Evolutionary conservation across 257 asterid genomes (phyloP), one percentile per base, ranked within the genome.

Genomic region (Dorcoceras hygrometricum): DNA sequence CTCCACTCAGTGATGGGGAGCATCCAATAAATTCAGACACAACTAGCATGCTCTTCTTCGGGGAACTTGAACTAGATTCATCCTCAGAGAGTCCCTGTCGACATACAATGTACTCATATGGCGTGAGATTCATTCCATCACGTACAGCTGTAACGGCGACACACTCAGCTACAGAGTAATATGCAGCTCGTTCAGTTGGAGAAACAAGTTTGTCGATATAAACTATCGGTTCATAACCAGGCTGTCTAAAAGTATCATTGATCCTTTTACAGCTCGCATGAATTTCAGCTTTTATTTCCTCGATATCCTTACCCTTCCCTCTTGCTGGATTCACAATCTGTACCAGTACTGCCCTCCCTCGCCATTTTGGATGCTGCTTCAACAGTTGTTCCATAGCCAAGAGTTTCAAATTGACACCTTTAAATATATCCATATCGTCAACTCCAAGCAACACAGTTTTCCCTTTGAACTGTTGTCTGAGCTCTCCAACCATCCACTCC

Each of bases 1-100:
- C 87, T 34, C 87, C 87, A 61, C 87, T 79, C 27, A 82, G 77
- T 53, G 87, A 82, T 55, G 84, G 87, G 20, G 87, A 82, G 60
- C 87, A 82, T 18, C 87, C 87, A 67, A 82, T 79, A 64, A 82
- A 82, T 69, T 82, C 87, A 3, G 87, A 82, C 50, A 82, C 84
- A 11, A 82, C 80, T 27, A 82, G 66, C 84, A 82, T 78, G 66
- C 87, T 82, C 70, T 77, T 82, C 39, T 68, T 71, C 34, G 76
- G 71, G 65, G 70, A 75, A 51, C 39, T 78, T 46, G 75, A 57
- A 59, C 56, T 36, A 19, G 71, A 58, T 19, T 73, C 82, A 4
- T 50, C 18, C 10, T 74, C 84, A 7, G 79, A 59, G 53, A 58
- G 71, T n/a, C 87, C 84, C 63, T 82, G 84, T 66, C 87, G 69